Percentiles rank a stretch among this genome's conserved stretches.
Conservation (phyloP, 2,329 filamentous ascomycete species). For the Epichloe elymi region DNA sequence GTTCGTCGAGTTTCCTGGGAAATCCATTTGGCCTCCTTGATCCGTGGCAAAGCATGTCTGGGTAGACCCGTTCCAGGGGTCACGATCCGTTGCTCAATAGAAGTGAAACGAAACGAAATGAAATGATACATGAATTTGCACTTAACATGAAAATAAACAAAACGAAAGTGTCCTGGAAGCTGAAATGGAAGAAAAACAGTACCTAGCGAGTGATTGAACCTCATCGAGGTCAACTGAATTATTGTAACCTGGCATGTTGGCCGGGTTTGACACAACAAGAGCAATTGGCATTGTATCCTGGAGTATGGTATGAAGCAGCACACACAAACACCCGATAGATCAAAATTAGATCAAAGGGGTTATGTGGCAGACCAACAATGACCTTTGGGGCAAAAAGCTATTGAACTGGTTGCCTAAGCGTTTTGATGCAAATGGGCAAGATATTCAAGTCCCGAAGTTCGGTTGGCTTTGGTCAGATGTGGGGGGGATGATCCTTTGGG, state of each 20-base stretch:
- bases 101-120: conserved; percentile 15
- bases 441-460: conserved; percentile 12
- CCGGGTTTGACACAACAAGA: conserved; percentile 33
- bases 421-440: conserved; percentile 16
- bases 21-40: neutral
- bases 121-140: conserved; percentile 8
- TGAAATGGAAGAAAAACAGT: conserved; percentile 38
- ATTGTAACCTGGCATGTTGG: conserved; percentile 41
- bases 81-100: conserved; percentile 1
- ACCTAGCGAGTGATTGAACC: conserved; percentile 48
- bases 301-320: conserved; percentile 3
- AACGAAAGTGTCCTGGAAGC: conserved; percentile 28
- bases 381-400: conserved; percentile 10
- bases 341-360: conserved; percentile 3
- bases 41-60: neutral
- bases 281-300: conserved; percentile 31
- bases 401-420: conserved; percentile 1
- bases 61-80: neutral
- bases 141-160: conserved; percentile 9
- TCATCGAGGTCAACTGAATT: conserved; percentile 42
- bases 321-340: conserved; percentile 2
- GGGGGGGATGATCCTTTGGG: conserved; percentile 2
- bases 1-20: neutral
- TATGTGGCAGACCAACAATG: neutral
- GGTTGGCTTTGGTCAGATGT: conserved; percentile 6